Percentiles rank a stretch among this genome's conserved stretches.
Evolutionary conservation across 257 asterid species (phyloP).

Genomic region (Solanum chaucha): DNA sequence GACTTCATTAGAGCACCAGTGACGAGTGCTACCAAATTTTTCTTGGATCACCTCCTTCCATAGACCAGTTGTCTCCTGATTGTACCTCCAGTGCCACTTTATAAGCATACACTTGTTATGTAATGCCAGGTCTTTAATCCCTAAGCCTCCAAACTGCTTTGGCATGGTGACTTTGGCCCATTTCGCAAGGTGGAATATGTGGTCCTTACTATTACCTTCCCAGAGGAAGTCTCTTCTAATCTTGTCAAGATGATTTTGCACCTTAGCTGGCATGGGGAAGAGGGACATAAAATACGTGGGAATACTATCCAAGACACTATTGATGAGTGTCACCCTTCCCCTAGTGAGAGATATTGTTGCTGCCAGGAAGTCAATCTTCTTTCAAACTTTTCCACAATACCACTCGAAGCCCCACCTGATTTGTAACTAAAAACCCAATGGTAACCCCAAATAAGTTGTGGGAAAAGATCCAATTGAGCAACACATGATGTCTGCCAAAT

Average conservation of each 20-base stretch:
- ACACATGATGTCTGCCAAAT: not conserved
- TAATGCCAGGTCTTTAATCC: too few relatives aligned
- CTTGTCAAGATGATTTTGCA: not conserved
- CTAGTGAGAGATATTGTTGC: not conserved
- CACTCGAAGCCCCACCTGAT: not conserved
- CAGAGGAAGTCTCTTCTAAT: not conserved
- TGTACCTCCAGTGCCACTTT: too few relatives aligned
- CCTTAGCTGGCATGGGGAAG: not conserved
- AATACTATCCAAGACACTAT: not conserved
- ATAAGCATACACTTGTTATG: too few relatives aligned
- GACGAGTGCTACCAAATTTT: not conserved
- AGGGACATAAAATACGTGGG: not conserved
- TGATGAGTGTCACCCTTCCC: not conserved
- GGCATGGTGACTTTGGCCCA: too few relatives aligned
- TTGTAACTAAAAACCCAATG: not conserved
- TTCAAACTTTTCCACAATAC: not conserved
- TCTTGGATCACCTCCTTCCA: not conserved
- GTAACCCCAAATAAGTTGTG: not conserved
- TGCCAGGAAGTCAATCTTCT: not conserved
- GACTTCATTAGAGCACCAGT: not conserved
- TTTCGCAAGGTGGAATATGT: too few relatives aligned
- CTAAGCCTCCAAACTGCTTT: too few relatives aligned
- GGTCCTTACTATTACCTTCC: too few relatives aligned
- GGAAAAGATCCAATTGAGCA: not conserved
- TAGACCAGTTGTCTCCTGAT: too few relatives aligned